Evolutionary conservation across 768 basidiomycete genomes (phyloP).

Genomic region (Amanita rimosa): DNA sequence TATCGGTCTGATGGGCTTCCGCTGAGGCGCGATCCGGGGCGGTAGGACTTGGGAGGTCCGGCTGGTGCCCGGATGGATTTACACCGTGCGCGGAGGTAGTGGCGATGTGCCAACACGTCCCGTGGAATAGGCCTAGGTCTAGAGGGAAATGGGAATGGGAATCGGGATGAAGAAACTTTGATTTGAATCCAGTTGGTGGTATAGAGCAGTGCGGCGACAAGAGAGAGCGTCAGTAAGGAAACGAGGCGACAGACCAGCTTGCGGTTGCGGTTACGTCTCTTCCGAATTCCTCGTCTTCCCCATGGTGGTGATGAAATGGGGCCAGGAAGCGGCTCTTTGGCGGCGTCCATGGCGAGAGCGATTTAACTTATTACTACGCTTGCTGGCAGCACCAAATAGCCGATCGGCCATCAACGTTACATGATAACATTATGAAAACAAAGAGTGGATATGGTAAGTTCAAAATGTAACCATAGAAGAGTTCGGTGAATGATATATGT

Average conservation of each 20-base stretch:
- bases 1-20: slow-evolving; percentile 36
- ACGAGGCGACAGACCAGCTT: neutral
- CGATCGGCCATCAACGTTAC: neutral
- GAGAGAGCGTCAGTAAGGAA: neutral
- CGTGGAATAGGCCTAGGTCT: too few species aligned
- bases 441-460: too few species aligned
- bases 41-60: slow-evolving; percentile 1
- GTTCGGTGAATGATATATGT: too few species aligned
- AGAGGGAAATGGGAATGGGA: neutral
- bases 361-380: neutral
- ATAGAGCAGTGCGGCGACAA: neutral
- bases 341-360: neutral
- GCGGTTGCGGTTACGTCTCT: neutral
- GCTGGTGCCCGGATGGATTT: neutral
- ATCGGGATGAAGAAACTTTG: neutral
- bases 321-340: neutral
- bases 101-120: neutral
- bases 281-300: neutral
- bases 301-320: neutral
- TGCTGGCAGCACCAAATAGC: neutral
- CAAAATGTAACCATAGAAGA: too few species aligned
- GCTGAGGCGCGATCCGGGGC: slow-evolving; percentile 6
- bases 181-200: neutral
- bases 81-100: neutral
- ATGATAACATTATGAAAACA: neutral